A percentile compares a stretch with the other conserved stretches of the same genome.
Conservation (phyloP, 2,329 filamentous ascomycete species). For the Trichoderma simmonsii region DNA sequence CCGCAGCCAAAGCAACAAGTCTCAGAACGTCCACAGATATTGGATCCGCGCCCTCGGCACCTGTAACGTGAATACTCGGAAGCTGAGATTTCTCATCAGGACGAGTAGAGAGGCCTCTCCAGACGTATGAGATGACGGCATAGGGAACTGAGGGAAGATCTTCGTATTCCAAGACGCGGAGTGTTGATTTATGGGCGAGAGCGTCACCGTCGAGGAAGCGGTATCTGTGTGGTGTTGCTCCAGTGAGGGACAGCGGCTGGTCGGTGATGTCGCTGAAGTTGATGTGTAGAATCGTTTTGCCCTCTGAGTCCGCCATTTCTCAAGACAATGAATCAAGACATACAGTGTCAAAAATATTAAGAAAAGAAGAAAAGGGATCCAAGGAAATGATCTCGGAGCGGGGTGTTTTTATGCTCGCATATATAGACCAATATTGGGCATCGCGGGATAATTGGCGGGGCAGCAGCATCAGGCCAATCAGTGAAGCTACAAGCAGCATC, state of each 20-base stretch:
- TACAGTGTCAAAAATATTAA: not conserved
- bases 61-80: not conserved
- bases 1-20: not conserved
- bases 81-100: not conserved
- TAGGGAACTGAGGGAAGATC: not conserved
- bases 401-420: not conserved
- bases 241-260: not conserved
- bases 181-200: not conserved
- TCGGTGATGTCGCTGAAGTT: not conserved
- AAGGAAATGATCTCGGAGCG: not conserved
- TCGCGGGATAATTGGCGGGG: not conserved
- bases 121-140: slow-evolving; percentile 11
- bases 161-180: slow-evolving; percentile 5
- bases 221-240: not conserved
- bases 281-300: not conserved
- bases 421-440: not conserved
- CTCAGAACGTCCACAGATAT: not conserved
- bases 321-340: not conserved
- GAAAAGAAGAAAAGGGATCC: not conserved
- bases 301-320: not conserved
- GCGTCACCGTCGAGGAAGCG: not conserved
- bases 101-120: not conserved
- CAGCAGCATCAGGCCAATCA: slow-evolving; percentile 13
- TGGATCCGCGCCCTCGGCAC: not conserved
- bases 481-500: not conserved